A percentile compares a stretch with the other conserved stretches of the same genome.
Conservation (phyloP, 1,139 yeast genomes). For the Candida glucosophila region DNA sequence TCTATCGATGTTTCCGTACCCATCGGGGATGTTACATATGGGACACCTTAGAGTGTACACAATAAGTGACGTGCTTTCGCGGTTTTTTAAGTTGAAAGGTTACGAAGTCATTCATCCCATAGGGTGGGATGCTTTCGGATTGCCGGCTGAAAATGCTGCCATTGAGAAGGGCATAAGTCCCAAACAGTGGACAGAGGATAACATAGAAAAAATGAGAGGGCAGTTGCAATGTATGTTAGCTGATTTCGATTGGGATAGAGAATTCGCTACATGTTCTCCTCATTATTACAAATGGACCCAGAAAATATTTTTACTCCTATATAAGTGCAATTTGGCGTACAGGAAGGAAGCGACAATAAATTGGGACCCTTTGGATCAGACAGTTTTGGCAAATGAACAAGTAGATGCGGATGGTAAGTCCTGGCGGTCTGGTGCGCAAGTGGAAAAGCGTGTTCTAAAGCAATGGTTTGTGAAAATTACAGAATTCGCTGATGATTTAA, state of each 20-base stretch:
- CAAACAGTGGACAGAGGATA: constrained; percentile 68
- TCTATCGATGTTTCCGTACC: constrained; percentile 91
- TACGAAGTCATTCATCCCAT: constrained; percentile 82
- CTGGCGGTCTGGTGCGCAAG: constrained; percentile 95
- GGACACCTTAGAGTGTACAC: constrained; percentile 93
- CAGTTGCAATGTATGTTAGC: constrained; percentile 76
- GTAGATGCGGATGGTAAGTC: constrained; percentile 86
- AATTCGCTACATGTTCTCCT: constrained; percentile 78
- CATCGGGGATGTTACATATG: constrained; percentile 85
- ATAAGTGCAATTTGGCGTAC: constrained; percentile 74
- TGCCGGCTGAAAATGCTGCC: constrained; percentile 98
- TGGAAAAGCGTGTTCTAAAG: constrained; percentile 67
- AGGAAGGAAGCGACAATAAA: constrained; percentile 81
- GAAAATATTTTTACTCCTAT: constrained; percentile 63
- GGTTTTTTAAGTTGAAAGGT: constrained; percentile 74
- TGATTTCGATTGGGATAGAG: constrained; percentile 91
- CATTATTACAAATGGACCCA: constrained; percentile 93
- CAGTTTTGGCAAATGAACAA: constrained; percentile 94
- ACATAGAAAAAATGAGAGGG: constrained; percentile 72
- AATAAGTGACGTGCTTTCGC: constrained; percentile 73
- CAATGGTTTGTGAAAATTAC: constrained; percentile 96
- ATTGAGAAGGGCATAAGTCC: constrained; percentile 78
- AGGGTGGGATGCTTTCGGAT: constrained; percentile 99
- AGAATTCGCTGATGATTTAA: constrained; percentile 59
- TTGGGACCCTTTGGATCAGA: constrained; percentile 95